phyloP scores from a whole-genome alignment of 1,139 yeast genomes.

The Sugiyamaella xylanicola region DNA sequence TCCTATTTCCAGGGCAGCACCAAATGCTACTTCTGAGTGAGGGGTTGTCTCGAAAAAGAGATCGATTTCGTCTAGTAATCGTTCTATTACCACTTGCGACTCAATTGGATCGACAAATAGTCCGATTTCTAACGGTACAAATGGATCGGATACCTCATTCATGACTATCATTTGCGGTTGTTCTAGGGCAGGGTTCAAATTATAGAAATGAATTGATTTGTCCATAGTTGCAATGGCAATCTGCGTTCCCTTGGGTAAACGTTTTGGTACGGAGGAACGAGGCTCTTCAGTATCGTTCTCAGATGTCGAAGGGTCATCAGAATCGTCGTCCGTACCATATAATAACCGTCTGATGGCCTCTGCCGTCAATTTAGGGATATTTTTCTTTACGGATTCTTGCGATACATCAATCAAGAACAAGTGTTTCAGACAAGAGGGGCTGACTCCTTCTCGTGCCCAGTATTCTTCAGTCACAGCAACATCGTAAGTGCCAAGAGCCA shows the following conservation, averaged over 20 bases:
- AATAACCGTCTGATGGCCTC: conserved; percentile 70
- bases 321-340: conserved; percentile 39
- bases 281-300: not conserved
- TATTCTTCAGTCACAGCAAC: conserved; percentile 74
- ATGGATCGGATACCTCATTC: conserved; percentile 76
- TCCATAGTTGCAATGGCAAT: conserved; percentile 80
- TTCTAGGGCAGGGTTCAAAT: conserved; percentile 58
- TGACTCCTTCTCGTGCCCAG: conserved; percentile 53
- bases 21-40: conserved; percentile 73
- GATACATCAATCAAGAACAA: conserved; percentile 78
- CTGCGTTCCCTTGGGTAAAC: conserved; percentile 48
- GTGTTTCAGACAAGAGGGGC: conserved; percentile 61
- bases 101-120: conserved; percentile 78
- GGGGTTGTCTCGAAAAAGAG: conserved; percentile 47
- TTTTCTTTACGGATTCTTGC: conserved; percentile 62
- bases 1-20: conserved; percentile 77
- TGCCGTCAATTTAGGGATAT: conserved; percentile 65
- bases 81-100: conserved; percentile 63
- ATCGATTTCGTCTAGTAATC: conserved; percentile 66
- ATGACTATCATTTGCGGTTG: conserved; percentile 68
- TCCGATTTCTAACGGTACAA: conserved; percentile 78
- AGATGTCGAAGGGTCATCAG: not conserved
- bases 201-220: conserved; percentile 70
- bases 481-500: conserved; percentile 84
- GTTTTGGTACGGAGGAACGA: conserved; percentile 13